These are phyloP conservation scores for Penicillium glabrum DNA, from an alignment of 2,329 filamentous ascomycete genomes.

Conservation along the genomic window DNA sequence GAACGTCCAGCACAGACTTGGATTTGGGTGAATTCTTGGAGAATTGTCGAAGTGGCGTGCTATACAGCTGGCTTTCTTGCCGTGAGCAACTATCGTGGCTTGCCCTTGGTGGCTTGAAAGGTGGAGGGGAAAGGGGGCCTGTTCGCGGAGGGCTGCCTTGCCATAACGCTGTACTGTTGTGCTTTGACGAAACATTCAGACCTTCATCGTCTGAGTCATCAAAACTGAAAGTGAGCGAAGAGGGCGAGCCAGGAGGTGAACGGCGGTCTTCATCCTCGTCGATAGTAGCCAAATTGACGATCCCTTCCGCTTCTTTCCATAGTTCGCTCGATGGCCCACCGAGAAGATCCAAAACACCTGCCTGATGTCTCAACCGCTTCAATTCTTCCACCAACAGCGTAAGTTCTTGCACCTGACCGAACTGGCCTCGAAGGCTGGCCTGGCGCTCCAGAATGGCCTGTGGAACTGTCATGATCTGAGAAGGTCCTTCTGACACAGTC, in stretches of 20 bases:
- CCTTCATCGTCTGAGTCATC: slow-evolving; percentile 58
- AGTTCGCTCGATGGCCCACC: slow-evolving; percentile 54
- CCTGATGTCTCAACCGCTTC: slow-evolving; percentile 60
- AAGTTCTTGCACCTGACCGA: slow-evolving; percentile 63
- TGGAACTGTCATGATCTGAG: slow-evolving; percentile 53
- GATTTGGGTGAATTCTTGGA: slow-evolving; percentile 61
- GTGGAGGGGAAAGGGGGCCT: slow-evolving; percentile 23
- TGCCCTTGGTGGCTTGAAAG: slow-evolving; percentile 20
- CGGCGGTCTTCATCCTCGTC: slow-evolving; percentile 58
- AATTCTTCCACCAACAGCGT: slow-evolving; percentile 65
- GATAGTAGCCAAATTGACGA: slow-evolving; percentile 66
- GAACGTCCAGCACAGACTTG: slow-evolving; percentile 61
- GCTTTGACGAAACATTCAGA: slow-evolving; percentile 32
- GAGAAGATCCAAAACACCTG: slow-evolving; percentile 53
- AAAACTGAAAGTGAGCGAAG: slow-evolving; percentile 59
- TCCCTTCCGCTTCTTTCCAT: slow-evolving; percentile 66
- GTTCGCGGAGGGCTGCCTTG: slow-evolving; percentile 25
- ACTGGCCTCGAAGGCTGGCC: slow-evolving; percentile 65
- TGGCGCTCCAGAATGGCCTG: slow-evolving; percentile 64
- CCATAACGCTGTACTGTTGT: slow-evolving; percentile 33
- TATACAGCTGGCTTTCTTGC: slow-evolving; percentile 18
- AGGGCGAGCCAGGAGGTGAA: slow-evolving; percentile 53
- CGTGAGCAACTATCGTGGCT: slow-evolving; percentile 26
- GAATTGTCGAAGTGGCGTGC: slow-evolving; percentile 42
- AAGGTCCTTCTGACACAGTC: slow-evolving; percentile 17